Evolutionary conservation across 1,284 basidiomycete species (phyloP), one percentile per base, ranked within the genome.

Genomic region (Grifola frondosa): DNA sequence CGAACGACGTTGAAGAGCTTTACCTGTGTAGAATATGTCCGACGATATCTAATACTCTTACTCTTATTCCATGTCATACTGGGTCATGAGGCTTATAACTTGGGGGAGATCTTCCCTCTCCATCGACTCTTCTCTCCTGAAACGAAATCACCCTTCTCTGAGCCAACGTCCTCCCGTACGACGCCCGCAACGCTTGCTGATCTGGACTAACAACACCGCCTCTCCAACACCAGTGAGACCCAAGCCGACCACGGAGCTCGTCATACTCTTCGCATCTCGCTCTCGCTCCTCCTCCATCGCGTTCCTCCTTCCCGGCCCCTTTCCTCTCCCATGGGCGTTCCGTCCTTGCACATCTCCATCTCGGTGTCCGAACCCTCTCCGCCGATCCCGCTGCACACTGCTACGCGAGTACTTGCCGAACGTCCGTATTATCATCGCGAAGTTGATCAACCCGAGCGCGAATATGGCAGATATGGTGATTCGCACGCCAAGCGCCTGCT

Each of bases 361-460:
- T n/a, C n/a, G n/a, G n/a, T n/a, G 48, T 24, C 30, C 17, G 30
- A 50, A 48, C 3, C 50, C 39, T 4, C 53, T 44, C 7, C 54
- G 46, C 1, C 48, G 47, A 26, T 60, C 55, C 17, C 81, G 39
- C 13, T 49, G 47, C 12, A 44, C 49, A 4, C 43, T 38, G 33
- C 52, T 42, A 43, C 41, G 49, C 30, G 53, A 79, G 50, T 88
- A 88, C 24, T 67, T 72, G 58, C 69, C 68, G 58, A 89, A 69
- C 1, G 85, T 86, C 44, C 64, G 66, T 20, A 89, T 64, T 37
- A 88, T 84, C 44, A 85, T 63, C 20, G 52, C 56, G 40, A 88
- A 77, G 50, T 86, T 84, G 7, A 85, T 46, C 31, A 86, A 48
- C 0, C 87, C 85, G 16, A 88, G 56, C 12, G 64, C 59, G 41